Conservation (phyloP, 1,284 basidiomycete genomes). For the Heterobasidion annosum region DNA sequence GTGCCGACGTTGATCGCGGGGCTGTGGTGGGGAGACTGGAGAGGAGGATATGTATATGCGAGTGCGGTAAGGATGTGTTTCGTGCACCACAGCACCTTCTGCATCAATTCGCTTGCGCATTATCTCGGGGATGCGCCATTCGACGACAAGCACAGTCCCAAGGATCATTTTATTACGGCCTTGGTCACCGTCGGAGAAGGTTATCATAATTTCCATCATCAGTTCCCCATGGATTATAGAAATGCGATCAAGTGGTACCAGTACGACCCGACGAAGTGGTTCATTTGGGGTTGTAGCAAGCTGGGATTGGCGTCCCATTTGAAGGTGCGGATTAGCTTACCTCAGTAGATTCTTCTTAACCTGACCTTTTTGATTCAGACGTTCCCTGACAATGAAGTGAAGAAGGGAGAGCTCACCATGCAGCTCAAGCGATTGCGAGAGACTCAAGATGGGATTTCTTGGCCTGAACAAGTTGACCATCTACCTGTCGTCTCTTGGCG, state of each 20-base stretch:
- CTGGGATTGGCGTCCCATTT: conserved; percentile 74
- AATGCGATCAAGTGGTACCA: conserved; percentile 68
- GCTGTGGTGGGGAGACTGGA: conserved; percentile 70
- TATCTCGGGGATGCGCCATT: conserved; percentile 80
- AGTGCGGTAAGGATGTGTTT: conserved; percentile 58
- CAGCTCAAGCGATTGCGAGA: conserved; percentile 67
- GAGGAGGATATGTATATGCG: conserved; percentile 73
- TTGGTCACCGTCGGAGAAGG: conserved; percentile 86
- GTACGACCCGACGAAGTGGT: conserved; percentile 71
- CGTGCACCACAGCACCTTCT: conserved; percentile 83
- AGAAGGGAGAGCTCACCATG: conserved; percentile 81
- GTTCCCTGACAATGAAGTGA: conserved; percentile 84
- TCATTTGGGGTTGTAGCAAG: conserved; percentile 59
- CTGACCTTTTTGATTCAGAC: background rate
- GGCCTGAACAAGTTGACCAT: conserved; percentile 58
- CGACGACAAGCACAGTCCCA: conserved; percentile 77
- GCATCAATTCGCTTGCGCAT: conserved; percentile 88
- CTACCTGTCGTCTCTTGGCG: conserved; percentile 81
- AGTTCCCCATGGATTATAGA: conserved; percentile 82
- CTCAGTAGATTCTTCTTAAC: background rate
- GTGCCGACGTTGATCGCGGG: conserved; percentile 68
- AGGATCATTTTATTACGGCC: conserved; percentile 84
- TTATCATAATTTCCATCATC: conserved; percentile 90
- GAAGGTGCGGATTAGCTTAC: conserved; percentile 26
- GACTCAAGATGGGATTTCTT: conserved; percentile 55